Base-by-base conservation (phyloP, 495 filamentous ascomycete genomes). In the Clohesyomyces aquaticus region DNA sequence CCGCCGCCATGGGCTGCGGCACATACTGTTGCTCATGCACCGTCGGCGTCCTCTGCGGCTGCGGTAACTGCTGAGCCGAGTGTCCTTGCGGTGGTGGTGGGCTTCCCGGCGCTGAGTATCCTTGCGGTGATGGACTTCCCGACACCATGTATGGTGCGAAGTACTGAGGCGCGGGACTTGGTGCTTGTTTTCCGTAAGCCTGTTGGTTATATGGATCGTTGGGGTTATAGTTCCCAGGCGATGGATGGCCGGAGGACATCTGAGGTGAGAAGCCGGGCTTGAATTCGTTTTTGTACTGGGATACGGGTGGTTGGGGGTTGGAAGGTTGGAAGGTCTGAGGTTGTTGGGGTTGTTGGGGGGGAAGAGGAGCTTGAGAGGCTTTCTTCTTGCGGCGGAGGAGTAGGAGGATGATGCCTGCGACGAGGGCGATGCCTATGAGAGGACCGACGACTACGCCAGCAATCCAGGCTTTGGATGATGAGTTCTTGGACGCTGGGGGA, bases 401-500 rank as follows among this genome's bases (percentile, higher is more conserved):
- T 45, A 63, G 63, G 60, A 68, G 59, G 32, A 59, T 41, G 48
- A 68, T 25, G 9, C n/a, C 59, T 6, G 41, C 65, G 38, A 68
- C 54, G n/a, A 68, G 50, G 18, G 60, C 53, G 32, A 68, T 43
- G 18, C 59, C 65, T 25, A 59, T 10, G 21, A 64, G 16, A 0
- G 59, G 59, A 1, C 65, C 65, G 3, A 64, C 41, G 6, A 64
- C 65, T 14, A 55, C 65, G 19, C 65, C 65, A 16, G 58, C 65
- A 29, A 68, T 68, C 65, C 59, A 64, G 11, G 52, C 64, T 49
- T 67, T 61, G 1, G 64, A 67, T 26, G 22, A 35, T 8, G 38
- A 43, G n/a, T 56, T 56, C 4, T 4, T 19, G 16, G 49, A 0
- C 1, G 57, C 21, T 25, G 48, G 9, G 26, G 47, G 21, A 32